Conservation (phyloP, 73 alveolate species). For the Diophrys appendiculata region DNA sequence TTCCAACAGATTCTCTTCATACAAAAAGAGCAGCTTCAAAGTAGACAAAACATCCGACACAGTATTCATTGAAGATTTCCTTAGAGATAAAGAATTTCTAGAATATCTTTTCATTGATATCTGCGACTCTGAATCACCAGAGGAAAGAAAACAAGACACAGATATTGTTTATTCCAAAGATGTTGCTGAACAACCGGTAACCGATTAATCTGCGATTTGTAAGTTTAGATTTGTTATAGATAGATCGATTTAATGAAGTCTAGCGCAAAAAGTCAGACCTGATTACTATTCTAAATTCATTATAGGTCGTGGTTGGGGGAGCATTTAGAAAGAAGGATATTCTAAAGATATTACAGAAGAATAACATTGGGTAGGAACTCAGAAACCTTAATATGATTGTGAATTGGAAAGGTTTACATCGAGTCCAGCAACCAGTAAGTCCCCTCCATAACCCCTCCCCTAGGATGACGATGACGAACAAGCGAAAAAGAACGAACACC, state of each 20-base stretch:
- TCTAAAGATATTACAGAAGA: background rate
- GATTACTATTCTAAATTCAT: background rate
- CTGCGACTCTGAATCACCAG: background rate
- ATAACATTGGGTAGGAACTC: too few species aligned
- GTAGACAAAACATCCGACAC: background rate
- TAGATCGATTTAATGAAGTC: too few species aligned
- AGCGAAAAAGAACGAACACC: background rate
- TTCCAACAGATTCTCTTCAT: background rate
- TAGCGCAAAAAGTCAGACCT: background rate
- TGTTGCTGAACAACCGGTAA: background rate
- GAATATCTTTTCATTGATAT: background rate
- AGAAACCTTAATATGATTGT: background rate
- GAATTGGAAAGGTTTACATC: background rate
- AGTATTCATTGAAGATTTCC: background rate
- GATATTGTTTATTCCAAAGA: background rate
- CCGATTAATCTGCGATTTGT: background rate
- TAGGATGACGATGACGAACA: background rate
- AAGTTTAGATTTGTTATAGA: too few species aligned
- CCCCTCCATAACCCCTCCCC: too few species aligned
- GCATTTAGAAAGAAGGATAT: background rate
- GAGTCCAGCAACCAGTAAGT: too few species aligned
- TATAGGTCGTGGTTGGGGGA: background rate
- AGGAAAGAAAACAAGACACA: background rate
- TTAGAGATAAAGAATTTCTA: background rate
- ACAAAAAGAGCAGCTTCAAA: background rate